A percentile compares a stretch with the other conserved stretches of the same genome.
Conservation (phyloP, 768 basidiomycete genomes). For the Mycena albidolilacea region DNA sequence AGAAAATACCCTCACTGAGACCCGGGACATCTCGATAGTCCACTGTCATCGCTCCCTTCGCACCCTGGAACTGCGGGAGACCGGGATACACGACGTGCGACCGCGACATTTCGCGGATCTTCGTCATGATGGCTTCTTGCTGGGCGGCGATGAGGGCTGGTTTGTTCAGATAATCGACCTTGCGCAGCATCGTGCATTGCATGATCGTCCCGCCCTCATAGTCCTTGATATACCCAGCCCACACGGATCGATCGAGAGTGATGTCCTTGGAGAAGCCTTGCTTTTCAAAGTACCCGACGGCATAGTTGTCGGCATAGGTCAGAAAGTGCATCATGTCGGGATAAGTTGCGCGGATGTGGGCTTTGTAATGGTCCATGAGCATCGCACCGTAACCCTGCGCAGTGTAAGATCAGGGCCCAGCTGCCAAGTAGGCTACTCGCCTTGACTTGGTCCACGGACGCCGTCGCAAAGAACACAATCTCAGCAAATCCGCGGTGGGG, state of each 20-base stretch:
- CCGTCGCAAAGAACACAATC: conserved; percentile 98
- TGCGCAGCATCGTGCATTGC: conserved; percentile 96
- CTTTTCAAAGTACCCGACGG: conserved; percentile 99
- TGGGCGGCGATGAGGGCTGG: conserved; percentile 82
- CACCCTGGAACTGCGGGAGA: conserved; percentile 78
- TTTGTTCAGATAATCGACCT: conserved; percentile 91
- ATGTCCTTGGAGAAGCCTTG: conserved; percentile 99
- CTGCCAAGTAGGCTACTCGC: conserved; percentile 56
- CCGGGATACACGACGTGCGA: conserved; percentile 92
- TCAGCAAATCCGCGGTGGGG: conserved; percentile 96
- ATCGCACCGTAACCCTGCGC: conserved; percentile 95
- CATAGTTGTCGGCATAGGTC: conserved; percentile 99
- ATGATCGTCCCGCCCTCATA: conserved; percentile 99
- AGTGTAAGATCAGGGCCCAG: neutral
- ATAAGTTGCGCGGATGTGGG: conserved; percentile 87
- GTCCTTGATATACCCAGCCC: conserved; percentile 99
- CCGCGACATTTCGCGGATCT: conserved; percentile 88
- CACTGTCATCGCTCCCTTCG: conserved; percentile 63
- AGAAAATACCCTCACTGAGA: conserved; percentile 68
- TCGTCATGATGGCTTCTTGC: conserved; percentile 89
- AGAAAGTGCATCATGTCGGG: conserved; percentile 94
- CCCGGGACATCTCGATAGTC: conserved; percentile 91
- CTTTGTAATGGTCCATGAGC: conserved; percentile 99
- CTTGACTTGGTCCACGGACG: conserved; percentile 97
- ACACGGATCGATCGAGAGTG: conserved; percentile 88